Evolutionary conservation across 371 early-diverging fungal species (phyloP).

Genomic region (Gilbertella persicaria): DNA sequence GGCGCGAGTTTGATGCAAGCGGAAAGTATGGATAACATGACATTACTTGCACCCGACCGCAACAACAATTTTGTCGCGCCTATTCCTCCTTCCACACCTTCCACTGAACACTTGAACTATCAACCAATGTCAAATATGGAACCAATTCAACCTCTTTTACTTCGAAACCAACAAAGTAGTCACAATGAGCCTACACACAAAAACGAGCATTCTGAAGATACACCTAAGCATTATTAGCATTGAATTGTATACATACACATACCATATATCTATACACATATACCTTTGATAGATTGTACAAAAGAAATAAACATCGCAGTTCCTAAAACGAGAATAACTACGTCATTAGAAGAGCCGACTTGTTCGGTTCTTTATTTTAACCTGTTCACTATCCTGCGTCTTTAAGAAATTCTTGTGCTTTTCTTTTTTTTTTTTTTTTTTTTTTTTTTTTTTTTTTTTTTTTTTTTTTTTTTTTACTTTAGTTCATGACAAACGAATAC

Average conservation of each 20-base stretch:
- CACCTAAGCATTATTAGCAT: neutral
- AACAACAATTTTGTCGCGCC: slow-evolving; percentile 7
- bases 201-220: neutral
- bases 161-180: slow-evolving; percentile 23
- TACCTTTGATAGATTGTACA: neutral
- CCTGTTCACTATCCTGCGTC: no score
- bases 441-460: neutral
- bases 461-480: no score
- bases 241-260: neutral
- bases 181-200: slow-evolving; percentile 17
- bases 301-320: neutral
- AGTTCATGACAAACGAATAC: no score
- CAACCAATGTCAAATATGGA: slow-evolving; percentile 3
- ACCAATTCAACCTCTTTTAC: slow-evolving; percentile 18
- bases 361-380: neutral
- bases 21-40: slow-evolving; percentile 76
- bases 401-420: neutral
- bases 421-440: neutral
- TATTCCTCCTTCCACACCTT: slow-evolving; percentile 5
- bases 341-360: neutral
- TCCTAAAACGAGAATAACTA: neutral
- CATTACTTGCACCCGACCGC: slow-evolving; percentile 4
- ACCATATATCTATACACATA: neutral
- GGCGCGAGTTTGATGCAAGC: slow-evolving; percentile 33
- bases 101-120: neutral